Conservation (phyloP, 2,329 filamentous ascomycete species). For the Myriosclerotinia duriaeana region DNA sequence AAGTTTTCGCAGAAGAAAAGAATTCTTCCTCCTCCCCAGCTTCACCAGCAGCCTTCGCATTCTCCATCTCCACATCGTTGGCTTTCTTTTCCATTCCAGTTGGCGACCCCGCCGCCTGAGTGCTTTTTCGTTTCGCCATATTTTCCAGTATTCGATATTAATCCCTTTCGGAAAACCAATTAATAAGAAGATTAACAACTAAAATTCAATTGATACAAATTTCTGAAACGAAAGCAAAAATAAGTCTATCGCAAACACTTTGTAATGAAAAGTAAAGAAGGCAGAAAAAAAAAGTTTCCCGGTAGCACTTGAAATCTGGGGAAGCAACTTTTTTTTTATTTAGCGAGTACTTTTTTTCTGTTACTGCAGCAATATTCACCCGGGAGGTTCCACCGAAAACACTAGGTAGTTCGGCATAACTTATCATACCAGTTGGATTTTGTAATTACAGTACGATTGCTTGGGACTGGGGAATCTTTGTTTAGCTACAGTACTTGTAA, state of each 20-base stretch:
- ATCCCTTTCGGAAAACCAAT: neutral
- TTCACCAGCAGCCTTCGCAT: neutral
- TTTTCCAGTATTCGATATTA: neutral
- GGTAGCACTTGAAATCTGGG: constrained; percentile 7
- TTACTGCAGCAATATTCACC: constrained; percentile 23
- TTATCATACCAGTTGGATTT: too few relatives aligned
- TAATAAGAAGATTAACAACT: neutral
- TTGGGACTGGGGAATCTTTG: neutral
- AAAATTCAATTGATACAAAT: neutral
- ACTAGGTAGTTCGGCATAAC: neutral
- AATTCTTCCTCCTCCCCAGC: neutral
- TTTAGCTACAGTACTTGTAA: too few relatives aligned
- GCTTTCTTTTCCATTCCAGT: constrained; percentile 5
- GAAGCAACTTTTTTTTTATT: constrained; percentile 25
- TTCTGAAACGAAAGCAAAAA: neutral
- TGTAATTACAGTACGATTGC: neutral
- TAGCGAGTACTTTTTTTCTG: constrained; percentile 26
- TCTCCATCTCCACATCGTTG: neutral
- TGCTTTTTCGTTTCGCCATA: constrained; percentile 9
- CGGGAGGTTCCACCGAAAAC: constrained; percentile 4
- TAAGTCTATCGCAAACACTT: neutral
- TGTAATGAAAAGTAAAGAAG: neutral
- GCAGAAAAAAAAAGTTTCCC: constrained; percentile 12
- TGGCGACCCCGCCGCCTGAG: neutral
- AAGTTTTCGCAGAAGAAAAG: neutral